Percentiles rank a stretch among this genome's conserved stretches.
Conservation (phyloP, 805 yeast genomes). For the Lachancea sp. region DNA sequence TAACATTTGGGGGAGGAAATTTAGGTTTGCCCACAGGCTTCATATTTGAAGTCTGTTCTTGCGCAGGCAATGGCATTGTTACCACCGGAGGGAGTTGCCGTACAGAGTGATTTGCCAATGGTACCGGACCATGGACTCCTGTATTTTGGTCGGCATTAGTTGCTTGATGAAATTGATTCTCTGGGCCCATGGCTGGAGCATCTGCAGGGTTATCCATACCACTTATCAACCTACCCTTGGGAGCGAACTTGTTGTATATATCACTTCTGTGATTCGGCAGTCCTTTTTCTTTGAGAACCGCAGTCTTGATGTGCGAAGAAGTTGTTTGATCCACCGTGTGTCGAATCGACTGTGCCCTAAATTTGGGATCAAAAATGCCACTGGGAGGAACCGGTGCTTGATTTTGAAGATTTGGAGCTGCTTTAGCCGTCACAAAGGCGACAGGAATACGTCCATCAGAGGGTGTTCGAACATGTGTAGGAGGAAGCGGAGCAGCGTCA, state of each 20-base stretch:
- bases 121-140: background rate
- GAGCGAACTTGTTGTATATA: slow-evolving; percentile 28
- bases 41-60: slow-evolving; percentile 11
- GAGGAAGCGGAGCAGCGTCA: background rate
- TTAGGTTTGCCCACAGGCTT: slow-evolving; percentile 32
- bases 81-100: slow-evolving; percentile 1
- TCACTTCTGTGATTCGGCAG: slow-evolving; percentile 17
- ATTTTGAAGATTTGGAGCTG: slow-evolving; percentile 50
- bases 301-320: slow-evolving; percentile 49
- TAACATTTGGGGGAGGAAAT: background rate
- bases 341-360: slow-evolving; percentile 48
- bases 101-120: background rate
- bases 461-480: background rate
- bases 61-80: slow-evolving; percentile 7
- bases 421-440: slow-evolving; percentile 58
- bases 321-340: slow-evolving; percentile 62
- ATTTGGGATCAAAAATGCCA: slow-evolving; percentile 49
- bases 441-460: slow-evolving; percentile 15
- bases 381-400: slow-evolving; percentile 36
- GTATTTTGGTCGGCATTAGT: background rate
- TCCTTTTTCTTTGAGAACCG: slow-evolving; percentile 23
- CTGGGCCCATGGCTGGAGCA: background rate
- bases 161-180: background rate
- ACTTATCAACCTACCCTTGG: slow-evolving; percentile 27
- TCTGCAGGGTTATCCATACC: slow-evolving; percentile 1